Percentiles rank a stretch among this genome's conserved stretches.
Evolutionary conservation across 2,329 filamentous ascomycete species (phyloP).

Genomic region (Fusarium tricinctum): DNA sequence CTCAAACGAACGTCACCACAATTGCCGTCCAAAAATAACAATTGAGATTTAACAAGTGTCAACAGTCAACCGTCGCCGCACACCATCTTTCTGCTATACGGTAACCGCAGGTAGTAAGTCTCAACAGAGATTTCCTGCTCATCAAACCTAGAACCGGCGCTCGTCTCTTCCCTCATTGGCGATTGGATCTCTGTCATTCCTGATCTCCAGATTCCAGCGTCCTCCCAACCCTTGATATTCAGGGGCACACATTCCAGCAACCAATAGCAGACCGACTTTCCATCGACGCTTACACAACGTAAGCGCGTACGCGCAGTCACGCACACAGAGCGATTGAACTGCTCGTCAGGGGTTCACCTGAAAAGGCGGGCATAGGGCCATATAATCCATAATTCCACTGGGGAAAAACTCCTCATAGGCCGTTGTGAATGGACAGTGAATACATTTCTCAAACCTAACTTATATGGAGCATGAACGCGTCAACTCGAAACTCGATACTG

Average conservation of each 20-base stretch:
- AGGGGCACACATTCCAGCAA: conserved; percentile 28
- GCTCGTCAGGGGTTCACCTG: conserved; percentile 21
- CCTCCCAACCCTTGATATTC: conserved; percentile 33
- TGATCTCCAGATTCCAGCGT: conserved; percentile 27
- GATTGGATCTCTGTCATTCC: conserved; percentile 26
- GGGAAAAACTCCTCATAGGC: conserved; percentile 1
- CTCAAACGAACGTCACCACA: conserved; percentile 18
- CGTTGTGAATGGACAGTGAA: conserved; percentile 27
- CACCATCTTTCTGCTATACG: background rate
- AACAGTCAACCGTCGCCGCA: conserved; percentile 17
- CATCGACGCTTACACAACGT: background rate
- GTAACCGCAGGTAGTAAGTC: conserved; percentile 12
- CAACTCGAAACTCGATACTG: conserved; percentile 36
- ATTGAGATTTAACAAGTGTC: conserved; percentile 20
- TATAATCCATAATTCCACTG: conserved; percentile 9
- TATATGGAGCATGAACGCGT: conserved; percentile 39
- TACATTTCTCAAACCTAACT: conserved; percentile 39
- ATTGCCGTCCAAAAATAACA: conserved; percentile 20
- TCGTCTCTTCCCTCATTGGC: conserved; percentile 18
- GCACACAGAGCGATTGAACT: conserved; percentile 24
- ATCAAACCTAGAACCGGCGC: conserved; percentile 11
- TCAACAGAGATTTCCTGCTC: conserved; percentile 3
- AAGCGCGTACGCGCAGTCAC: conserved; percentile 5
- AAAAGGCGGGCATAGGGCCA: conserved; percentile 6
- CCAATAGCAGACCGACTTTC: conserved; percentile 19